Evolutionary conservation across 2,329 filamentous ascomycete genomes (phyloP).

Genomic region (Hypoxylon sp.): DNA sequence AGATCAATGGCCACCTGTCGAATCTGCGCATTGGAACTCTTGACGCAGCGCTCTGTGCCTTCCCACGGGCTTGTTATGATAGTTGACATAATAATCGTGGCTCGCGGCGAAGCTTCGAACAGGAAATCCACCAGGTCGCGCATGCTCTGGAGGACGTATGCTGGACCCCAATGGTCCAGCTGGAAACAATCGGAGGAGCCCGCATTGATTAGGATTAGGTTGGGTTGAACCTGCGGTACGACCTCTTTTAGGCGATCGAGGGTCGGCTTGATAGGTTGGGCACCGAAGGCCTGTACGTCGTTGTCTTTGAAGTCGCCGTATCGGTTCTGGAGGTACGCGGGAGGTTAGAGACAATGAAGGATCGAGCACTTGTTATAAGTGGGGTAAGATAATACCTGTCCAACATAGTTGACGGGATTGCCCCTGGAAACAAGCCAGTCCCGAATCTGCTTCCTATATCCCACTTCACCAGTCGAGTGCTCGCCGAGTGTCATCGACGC

Average conservation of each 20-base stretch:
- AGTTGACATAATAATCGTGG: conserved; percentile 51
- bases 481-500: conserved; percentile 52
- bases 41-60: conserved; percentile 49
- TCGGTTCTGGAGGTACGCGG: conserved; percentile 44
- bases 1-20: conserved; percentile 50
- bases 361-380: not conserved
- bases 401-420: conserved; percentile 50
- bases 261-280: conserved; percentile 49
- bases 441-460: conserved; percentile 49
- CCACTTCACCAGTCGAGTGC: conserved; percentile 50
- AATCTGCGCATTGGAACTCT: conserved; percentile 53
- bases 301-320: conserved; percentile 52
- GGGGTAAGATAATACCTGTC: conserved; percentile 40
- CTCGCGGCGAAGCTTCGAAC: conserved; percentile 47
- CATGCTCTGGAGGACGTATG: conserved; percentile 47
- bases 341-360: conserved; percentile 30
- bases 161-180: conserved; percentile 47
- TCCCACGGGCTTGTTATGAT: conserved; percentile 48
- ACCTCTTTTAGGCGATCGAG: conserved; percentile 47
- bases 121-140: conserved; percentile 49
- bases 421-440: conserved; percentile 50
- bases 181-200: conserved; percentile 53
- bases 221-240: conserved; percentile 49
- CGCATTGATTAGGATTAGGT: conserved; percentile 51
- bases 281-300: conserved; percentile 51